These are phyloP conservation scores for Aspergillus egyptiacus DNA, from an alignment of 495 filamentous ascomycete genomes.

Conservation along the genomic window DNA sequence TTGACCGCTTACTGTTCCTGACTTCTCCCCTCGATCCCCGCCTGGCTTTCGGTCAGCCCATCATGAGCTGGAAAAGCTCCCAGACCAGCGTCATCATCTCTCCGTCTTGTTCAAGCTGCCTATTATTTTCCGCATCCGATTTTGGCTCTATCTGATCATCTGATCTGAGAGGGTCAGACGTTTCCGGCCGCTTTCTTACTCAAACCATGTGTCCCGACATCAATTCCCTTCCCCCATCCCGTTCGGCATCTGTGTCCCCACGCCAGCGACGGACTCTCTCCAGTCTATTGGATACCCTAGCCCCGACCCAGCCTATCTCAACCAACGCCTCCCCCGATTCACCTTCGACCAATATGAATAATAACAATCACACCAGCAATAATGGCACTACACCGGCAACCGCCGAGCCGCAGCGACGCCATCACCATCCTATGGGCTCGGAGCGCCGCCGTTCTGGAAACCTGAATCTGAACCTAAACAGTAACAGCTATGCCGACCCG, in stretches of 20 bases:
- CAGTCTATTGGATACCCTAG: constrained; percentile 15
- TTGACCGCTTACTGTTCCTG: constrained; percentile 9
- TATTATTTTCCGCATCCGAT: not conserved
- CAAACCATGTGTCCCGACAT: constrained; percentile 60
- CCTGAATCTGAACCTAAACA: constrained; percentile 64
- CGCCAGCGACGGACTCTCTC: constrained; percentile 28
- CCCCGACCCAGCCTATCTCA: constrained; percentile 8
- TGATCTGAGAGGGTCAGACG: not conserved
- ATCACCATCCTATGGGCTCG: constrained; percentile 46
- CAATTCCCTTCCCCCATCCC: constrained; percentile 67
- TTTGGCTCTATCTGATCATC: not conserved
- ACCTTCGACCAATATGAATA: constrained; percentile 27
- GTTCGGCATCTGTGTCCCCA: constrained; percentile 40
- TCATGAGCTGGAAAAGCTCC: not conserved
- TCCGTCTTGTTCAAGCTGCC: not conserved
- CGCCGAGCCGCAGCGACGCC: constrained; percentile 38
- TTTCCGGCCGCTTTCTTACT: not conserved
- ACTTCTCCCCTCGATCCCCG: not conserved
- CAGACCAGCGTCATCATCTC: not conserved
- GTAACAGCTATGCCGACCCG: constrained; percentile 31
- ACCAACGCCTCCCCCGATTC: constrained; percentile 19
- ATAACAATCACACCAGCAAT: constrained; percentile 15
- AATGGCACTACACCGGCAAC: constrained; percentile 1
- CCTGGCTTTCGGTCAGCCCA: not conserved
- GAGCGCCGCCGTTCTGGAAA: constrained; percentile 58